phyloP scores from a whole-genome alignment of 306 rosid genomes.

The Inga leiocalycina region DNA sequence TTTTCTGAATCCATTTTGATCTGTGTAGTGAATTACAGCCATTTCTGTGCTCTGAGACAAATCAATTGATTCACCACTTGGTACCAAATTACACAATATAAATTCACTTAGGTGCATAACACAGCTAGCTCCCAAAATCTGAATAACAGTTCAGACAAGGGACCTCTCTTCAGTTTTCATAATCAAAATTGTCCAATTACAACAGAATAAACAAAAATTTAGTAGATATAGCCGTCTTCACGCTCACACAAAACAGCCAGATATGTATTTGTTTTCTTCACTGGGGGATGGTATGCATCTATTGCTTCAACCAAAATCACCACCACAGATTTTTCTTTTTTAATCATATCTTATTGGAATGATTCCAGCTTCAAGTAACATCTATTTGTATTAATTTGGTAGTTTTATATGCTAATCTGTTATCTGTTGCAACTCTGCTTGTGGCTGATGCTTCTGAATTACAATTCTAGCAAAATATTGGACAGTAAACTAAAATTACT shows the following conservation, averaged over 20 bases:
- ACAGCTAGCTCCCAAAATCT: conserved; percentile 19
- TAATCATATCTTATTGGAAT: too few species aligned
- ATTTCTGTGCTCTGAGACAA: conserved; percentile 4
- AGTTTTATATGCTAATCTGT: too few species aligned
- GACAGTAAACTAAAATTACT: too few species aligned
- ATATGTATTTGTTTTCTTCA: background rate
- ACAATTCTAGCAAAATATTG: too few species aligned
- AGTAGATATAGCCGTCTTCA: background rate
- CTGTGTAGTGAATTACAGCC: conserved; percentile 29
- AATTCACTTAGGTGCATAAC: conserved; percentile 26
- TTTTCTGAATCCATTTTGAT: conserved; percentile 58
- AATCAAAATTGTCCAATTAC: conserved; percentile 13
- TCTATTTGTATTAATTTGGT: too few species aligned
- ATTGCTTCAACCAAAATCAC: too few species aligned
- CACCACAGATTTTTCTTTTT: too few species aligned
- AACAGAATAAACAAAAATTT: background rate
- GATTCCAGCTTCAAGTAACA: too few species aligned
- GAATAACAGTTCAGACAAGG: background rate
- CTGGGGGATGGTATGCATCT: too few species aligned
- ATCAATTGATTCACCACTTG: conserved; percentile 30
- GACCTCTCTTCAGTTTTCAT: conserved; percentile 10
- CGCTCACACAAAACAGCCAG: background rate
- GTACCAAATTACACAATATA: conserved; percentile 32
- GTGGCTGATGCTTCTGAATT: too few species aligned
- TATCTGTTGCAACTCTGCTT: too few species aligned